phyloP scores from a whole-genome alignment of 495 filamentous ascomycete species.

The Aspergillus haitiensis region DNA sequence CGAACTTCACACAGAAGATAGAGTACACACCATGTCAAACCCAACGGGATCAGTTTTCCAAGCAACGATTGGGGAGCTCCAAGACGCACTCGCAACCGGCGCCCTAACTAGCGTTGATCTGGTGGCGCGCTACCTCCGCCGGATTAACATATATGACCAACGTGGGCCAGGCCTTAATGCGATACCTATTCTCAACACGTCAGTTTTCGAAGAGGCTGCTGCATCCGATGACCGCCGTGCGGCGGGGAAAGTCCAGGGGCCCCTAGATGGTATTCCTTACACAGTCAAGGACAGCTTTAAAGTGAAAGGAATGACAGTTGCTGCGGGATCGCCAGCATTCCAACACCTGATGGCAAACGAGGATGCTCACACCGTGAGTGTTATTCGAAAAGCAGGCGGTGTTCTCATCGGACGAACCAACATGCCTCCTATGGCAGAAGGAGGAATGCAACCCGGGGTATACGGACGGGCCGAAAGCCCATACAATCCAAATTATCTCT shows the following conservation, averaged over 20 bases:
- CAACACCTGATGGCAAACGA: constrained; percentile 59
- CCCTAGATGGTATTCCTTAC: constrained; percentile 69
- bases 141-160: constrained; percentile 36
- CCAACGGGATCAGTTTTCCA: neutral
- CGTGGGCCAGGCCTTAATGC: constrained; percentile 29
- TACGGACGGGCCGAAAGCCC: constrained; percentile 36
- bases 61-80: neutral
- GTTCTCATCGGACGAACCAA: constrained; percentile 56
- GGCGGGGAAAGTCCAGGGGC: constrained; percentile 33
- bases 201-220: constrained; percentile 28
- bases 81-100: neutral
- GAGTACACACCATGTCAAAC: too few relatives aligned
- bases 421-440: constrained; percentile 37
- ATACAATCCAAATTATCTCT: constrained; percentile 29
- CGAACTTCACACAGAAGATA: too few relatives aligned
- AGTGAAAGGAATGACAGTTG: constrained; percentile 64
- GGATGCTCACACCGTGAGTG: constrained; percentile 49
- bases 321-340: constrained; percentile 52
- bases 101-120: constrained; percentile 45
- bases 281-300: constrained; percentile 69
- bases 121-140: constrained; percentile 46
- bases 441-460: constrained; percentile 37
- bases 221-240: constrained; percentile 33
- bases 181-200: constrained; percentile 30
- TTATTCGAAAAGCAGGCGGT: constrained; percentile 62